Evolutionary conservation across 148 eudicot species (phyloP).

Genomic region (Silene conica): DNA sequence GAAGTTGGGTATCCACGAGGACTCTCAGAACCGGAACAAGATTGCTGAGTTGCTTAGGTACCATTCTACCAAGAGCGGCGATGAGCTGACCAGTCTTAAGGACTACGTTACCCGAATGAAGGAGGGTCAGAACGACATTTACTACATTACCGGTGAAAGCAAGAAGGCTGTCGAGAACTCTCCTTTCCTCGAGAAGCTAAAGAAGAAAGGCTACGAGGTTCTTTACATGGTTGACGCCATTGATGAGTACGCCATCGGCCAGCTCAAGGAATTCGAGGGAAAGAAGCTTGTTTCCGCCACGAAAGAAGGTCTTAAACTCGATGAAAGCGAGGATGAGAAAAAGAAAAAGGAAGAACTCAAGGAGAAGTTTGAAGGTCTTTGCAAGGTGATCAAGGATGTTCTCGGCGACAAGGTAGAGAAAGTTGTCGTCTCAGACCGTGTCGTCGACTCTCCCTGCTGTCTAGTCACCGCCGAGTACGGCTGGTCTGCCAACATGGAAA

Average conservation of each 20-base stretch:
- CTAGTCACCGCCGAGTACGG: neutral
- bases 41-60: neutral
- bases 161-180: neutral
- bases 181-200: neutral
- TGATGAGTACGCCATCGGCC: neutral
- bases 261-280: neutral
- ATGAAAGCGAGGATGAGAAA: neutral
- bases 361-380: neutral
- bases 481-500: neutral
- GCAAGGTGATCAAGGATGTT: neutral
- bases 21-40: neutral
- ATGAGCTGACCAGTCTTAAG: neutral
- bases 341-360: neutral
- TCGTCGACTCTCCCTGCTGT: neutral
- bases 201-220: neutral
- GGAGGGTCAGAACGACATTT: neutral
- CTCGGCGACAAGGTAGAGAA: neutral
- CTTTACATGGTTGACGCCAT: neutral
- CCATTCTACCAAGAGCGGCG: neutral
- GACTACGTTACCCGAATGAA: constrained; percentile 1
- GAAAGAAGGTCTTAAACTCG: neutral
- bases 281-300: neutral
- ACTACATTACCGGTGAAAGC: neutral
- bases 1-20: neutral
- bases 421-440: neutral